phyloP scores from a whole-genome alignment of 768 basidiomycete genomes.

The Rubroboletus pulcherrimus region DNA sequence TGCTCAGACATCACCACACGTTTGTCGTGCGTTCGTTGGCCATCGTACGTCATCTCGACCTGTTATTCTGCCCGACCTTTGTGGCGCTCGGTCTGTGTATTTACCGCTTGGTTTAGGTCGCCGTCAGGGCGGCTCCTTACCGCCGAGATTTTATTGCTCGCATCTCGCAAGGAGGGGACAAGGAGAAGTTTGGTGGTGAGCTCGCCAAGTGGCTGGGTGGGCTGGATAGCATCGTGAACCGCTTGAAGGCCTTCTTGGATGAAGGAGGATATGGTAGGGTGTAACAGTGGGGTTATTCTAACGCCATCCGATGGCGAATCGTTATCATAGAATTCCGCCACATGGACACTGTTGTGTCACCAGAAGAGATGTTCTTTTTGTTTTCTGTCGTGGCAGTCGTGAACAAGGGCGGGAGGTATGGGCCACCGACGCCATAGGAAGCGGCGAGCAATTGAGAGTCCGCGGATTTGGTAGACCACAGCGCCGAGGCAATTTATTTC shows the following conservation, averaged over 20 bases:
- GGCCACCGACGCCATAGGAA: conserved; percentile 6
- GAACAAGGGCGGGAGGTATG: background rate
- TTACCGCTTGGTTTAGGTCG: conserved; percentile 38
- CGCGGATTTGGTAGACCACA: conserved; percentile 14
- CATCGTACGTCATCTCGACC: conserved; percentile 22
- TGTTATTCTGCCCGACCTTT: background rate
- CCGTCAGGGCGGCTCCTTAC: conserved; percentile 58
- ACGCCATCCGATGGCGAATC: conserved; percentile 20
- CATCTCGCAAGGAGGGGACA: conserved; percentile 60
- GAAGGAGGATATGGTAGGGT: conserved; percentile 57
- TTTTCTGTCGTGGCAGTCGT: background rate
- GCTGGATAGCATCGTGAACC: conserved; percentile 52
- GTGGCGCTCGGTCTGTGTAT: background rate
- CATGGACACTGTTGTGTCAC: conserved; percentile 5
- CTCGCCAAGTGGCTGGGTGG: conserved; percentile 60
- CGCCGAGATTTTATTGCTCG: conserved; percentile 61
- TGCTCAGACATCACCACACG: conserved; percentile 62
- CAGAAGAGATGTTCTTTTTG: background rate
- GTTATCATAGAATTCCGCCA: conserved; percentile 18
- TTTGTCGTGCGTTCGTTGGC: conserved; percentile 59
- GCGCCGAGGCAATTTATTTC: conserved; percentile 4
- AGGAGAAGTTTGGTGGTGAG: conserved; percentile 55
- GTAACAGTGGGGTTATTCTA: conserved; percentile 21
- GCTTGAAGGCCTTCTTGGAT: conserved; percentile 52
- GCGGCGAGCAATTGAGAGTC: conserved; percentile 12